These are phyloP conservation scores for Phoenix roebelenii DNA, from an alignment of 176 grass and related monocot species.

Conservation along the genomic window DNA sequence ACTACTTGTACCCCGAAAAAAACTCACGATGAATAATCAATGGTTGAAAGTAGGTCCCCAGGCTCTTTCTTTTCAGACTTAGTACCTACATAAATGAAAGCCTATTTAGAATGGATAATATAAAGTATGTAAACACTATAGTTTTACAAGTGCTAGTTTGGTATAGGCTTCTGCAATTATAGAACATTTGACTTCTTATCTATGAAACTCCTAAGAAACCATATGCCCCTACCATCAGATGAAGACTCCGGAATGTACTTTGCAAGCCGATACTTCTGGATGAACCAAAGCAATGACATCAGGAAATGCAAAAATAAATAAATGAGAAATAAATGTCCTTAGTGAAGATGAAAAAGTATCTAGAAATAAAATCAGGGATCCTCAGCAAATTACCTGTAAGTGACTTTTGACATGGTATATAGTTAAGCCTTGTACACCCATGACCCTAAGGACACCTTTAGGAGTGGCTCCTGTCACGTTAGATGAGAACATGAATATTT, in stretches of 20 bases:
- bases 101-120: background rate
- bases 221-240: slow-evolving; percentile 46
- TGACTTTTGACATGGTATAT: slow-evolving; percentile 99
- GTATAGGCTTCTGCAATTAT: too few species aligned
- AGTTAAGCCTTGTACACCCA: slow-evolving; percentile 74
- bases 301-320: background rate
- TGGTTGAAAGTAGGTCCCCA: slow-evolving; percentile 39
- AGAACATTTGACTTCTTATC: too few species aligned
- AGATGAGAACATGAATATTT: too few species aligned
- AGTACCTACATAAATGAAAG: slow-evolving; percentile 38
- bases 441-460: slow-evolving; percentile 86
- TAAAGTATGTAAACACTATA: too few species aligned
- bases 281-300: background rate
- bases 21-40: slow-evolving; percentile 85
- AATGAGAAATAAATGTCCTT: too few species aligned
- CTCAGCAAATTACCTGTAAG: slow-evolving; percentile 62
- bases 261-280: slow-evolving; percentile 93
- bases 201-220: too few species aligned
- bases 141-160: too few species aligned
- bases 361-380: slow-evolving; percentile 12
- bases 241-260: slow-evolving; percentile 84
- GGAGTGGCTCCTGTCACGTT: slow-evolving; percentile 67
- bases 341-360: background rate
- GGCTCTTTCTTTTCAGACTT: slow-evolving; percentile 72
- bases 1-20: background rate